Conservation (phyloP, 768 basidiomycete genomes). For the Kwoniella heveanensis region DNA sequence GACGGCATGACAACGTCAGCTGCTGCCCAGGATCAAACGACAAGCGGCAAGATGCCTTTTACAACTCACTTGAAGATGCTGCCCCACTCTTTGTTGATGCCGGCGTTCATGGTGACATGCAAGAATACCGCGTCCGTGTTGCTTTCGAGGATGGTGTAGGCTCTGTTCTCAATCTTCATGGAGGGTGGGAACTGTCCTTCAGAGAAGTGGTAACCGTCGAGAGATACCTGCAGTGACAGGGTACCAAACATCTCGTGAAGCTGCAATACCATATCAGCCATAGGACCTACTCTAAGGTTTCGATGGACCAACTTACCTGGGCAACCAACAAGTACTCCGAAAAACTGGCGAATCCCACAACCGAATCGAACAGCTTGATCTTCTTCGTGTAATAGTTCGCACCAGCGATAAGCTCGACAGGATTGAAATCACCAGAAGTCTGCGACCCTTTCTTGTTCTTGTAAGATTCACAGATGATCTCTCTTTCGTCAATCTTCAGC, state of each 20-base stretch:
- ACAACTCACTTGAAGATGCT: constrained; percentile 62
- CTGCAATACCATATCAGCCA: constrained; percentile 58
- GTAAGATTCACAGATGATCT: constrained; percentile 92
- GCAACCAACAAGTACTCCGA: constrained; percentile 95
- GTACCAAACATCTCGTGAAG: constrained; percentile 59
- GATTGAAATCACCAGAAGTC: constrained; percentile 64
- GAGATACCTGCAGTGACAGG: constrained; percentile 84
- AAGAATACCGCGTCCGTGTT: constrained; percentile 90
- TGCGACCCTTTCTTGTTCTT: constrained; percentile 79
- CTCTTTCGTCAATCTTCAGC: constrained; percentile 75
- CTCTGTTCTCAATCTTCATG: constrained; percentile 87
- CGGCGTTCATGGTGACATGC: constrained; percentile 88
- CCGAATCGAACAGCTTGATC: constrained; percentile 76
- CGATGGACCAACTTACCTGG: constrained; percentile 64
- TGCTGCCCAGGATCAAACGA: too few species aligned
- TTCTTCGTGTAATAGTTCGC: constrained; percentile 70
- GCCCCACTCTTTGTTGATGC: constrained; percentile 76
- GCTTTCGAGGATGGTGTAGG: constrained; percentile 93
- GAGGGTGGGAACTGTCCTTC: constrained; percentile 84
- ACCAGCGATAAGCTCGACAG: constrained; percentile 78
- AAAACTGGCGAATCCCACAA: constrained; percentile 90
- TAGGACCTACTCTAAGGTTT: not conserved
- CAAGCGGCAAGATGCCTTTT: too few species aligned
- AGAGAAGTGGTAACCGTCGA: constrained; percentile 84
- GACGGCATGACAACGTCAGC: constrained; percentile 53